A percentile compares a stretch with the other conserved stretches of the same genome.
Evolutionary conservation across 78 protist species (phyloP).

Genomic region (Dictyostelium intermedium): DNA sequence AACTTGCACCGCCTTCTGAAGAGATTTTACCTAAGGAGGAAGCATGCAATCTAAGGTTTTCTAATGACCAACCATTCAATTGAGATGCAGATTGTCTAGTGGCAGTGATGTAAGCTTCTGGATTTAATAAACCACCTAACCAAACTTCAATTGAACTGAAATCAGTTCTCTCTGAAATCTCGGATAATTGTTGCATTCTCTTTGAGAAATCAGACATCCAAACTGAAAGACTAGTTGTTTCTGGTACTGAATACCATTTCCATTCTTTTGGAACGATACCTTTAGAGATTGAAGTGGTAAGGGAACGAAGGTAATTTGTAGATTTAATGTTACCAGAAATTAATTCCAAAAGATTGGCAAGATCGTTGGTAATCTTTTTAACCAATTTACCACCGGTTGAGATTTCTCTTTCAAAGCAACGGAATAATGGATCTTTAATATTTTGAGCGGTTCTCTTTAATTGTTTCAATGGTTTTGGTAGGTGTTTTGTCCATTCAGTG

Average conservation of each 20-base stretch:
- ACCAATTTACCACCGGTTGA: slow-evolving; percentile 80
- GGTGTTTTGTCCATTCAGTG: slow-evolving; percentile 45
- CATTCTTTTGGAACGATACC: slow-evolving; percentile 89
- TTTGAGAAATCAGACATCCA: slow-evolving; percentile 90
- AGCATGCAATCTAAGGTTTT: slow-evolving; percentile 82
- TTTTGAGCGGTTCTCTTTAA: slow-evolving; percentile 78
- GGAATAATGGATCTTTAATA: slow-evolving; percentile 88
- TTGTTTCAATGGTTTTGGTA: slow-evolving; percentile 76
- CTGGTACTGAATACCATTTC: slow-evolving; percentile 85
- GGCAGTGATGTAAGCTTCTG: slow-evolving; percentile 97
- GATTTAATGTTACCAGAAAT: slow-evolving; percentile 80
- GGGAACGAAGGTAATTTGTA: slow-evolving; percentile 83
- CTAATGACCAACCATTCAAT: slow-evolving; percentile 87
- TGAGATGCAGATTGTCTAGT: slow-evolving; percentile 95
- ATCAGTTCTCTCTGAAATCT: slow-evolving; percentile 47
- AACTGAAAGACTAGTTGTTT: slow-evolving; percentile 32
- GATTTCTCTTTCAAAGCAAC: slow-evolving; percentile 91
- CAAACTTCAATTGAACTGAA: slow-evolving; percentile 64
- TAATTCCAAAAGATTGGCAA: slow-evolving; percentile 36
- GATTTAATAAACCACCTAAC: slow-evolving; percentile 94
- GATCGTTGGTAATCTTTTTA: slow-evolving; percentile 78
- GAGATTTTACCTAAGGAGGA: background rate
- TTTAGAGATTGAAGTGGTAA: slow-evolving; percentile 53
- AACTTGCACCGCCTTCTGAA: background rate
- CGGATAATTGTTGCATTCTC: slow-evolving; percentile 79